Evolutionary conservation across 352 stramenopile genomes (phyloP).

Genomic region (Globisporangium iwayamae): DNA sequence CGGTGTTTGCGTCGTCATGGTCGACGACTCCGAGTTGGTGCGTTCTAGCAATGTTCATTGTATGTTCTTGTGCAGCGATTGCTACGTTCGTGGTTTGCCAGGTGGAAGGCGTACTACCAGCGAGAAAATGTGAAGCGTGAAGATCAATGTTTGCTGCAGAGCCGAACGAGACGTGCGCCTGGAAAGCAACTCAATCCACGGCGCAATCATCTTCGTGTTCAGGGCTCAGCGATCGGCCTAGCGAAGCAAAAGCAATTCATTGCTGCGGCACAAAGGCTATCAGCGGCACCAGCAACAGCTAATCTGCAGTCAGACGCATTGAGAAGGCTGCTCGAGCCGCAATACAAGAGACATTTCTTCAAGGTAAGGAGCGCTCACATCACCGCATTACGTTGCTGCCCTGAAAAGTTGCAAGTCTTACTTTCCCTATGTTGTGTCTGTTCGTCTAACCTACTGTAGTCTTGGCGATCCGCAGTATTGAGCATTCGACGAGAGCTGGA

Average conservation of each 20-base stretch:
- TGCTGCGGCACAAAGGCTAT: not conserved
- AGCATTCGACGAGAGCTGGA: not conserved
- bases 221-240: not conserved
- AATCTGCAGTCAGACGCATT: not conserved
- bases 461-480: not conserved
- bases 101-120: not conserved
- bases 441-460: not conserved
- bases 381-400: too few species aligned
- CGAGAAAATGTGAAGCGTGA: not conserved
- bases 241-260: not conserved
- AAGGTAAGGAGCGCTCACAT: not conserved
- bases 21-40: too few species aligned
- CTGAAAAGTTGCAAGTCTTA: not conserved
- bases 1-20: not conserved
- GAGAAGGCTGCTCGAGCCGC: not conserved
- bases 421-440: not conserved
- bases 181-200: not conserved
- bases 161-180: not conserved
- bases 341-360: conserved; percentile 3
- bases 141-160: not conserved
- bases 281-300: not conserved
- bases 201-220: conserved; percentile 2
- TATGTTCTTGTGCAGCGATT: not conserved
- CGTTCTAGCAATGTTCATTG: not conserved
- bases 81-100: not conserved